phyloP scores from a whole-genome alignment of 2,329 filamentous ascomycete species.

The Monosporascus sp. region DNA sequence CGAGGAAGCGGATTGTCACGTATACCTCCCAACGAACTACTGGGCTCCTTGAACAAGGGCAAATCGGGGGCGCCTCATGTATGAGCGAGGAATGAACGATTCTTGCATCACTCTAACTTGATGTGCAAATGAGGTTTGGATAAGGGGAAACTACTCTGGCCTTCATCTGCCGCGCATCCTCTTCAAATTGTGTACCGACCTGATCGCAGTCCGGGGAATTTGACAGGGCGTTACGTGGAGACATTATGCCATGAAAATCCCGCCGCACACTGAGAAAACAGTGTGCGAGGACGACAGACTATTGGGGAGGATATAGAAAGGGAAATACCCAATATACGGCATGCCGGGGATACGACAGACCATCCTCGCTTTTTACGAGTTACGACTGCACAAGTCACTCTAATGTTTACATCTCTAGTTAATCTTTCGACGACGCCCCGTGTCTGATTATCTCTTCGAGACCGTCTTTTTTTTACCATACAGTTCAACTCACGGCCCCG shows the following conservation, averaged over 20 bases:
- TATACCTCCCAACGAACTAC: constrained; percentile 56
- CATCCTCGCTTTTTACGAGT: constrained; percentile 18
- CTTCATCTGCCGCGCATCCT: neutral
- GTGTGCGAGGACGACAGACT: constrained; percentile 2
- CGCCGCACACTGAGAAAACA: neutral
- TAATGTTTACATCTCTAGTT: constrained; percentile 31
- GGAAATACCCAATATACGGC: constrained; percentile 5
- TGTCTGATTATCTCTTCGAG: constrained; percentile 20
- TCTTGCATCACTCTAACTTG: neutral
- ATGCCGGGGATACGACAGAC: constrained; percentile 10
- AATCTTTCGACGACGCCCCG: constrained; percentile 11
- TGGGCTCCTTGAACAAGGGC: constrained; percentile 47
- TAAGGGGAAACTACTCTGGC: constrained; percentile 4
- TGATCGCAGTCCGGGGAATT: neutral
- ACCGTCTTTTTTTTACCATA: constrained; percentile 25
- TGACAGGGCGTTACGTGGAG: neutral
- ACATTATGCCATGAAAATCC: constrained; percentile 9
- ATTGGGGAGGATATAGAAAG: constrained; percentile 10
- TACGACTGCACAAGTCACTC: constrained; percentile 19
- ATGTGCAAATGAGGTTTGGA: constrained; percentile 8
- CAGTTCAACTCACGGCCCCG: constrained; percentile 17
- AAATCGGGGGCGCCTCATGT: constrained; percentile 46
- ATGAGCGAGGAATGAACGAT: constrained; percentile 24
- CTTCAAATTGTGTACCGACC: neutral
- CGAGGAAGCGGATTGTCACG: constrained; percentile 52